phyloP scores from a whole-genome alignment of 1,139 yeast genomes.

The Meyerozyma sp. region DNA sequence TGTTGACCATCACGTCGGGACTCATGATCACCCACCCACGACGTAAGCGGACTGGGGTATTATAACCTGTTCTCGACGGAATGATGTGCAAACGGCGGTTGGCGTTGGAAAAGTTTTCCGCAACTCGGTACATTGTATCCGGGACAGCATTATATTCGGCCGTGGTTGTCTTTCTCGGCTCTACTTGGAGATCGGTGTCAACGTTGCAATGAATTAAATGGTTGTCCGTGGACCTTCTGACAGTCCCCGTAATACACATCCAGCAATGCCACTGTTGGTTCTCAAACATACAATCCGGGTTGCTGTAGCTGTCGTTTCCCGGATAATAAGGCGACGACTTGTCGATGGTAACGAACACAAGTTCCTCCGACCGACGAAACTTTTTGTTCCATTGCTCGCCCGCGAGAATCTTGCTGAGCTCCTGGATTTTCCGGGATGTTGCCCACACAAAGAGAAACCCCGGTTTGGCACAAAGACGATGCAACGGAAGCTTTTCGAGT shows the following conservation, averaged over 20 bases:
- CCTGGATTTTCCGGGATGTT: slow-evolving; percentile 63
- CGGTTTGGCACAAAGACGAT: slow-evolving; percentile 72
- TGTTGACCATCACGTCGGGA: slow-evolving; percentile 74
- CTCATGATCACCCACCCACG: slow-evolving; percentile 90
- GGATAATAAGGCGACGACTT: slow-evolving; percentile 60
- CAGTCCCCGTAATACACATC: slow-evolving; percentile 96
- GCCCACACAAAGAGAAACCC: slow-evolving; percentile 88
- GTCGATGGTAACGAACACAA: slow-evolving; percentile 62
- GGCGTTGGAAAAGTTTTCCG: slow-evolving; percentile 87
- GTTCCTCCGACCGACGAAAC: slow-evolving; percentile 84
- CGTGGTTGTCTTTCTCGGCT: slow-evolving; percentile 6
- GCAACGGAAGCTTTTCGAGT: slow-evolving; percentile 62
- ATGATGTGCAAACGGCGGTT: slow-evolving; percentile 79
- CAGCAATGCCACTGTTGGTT: slow-evolving; percentile 88
- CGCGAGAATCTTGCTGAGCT: slow-evolving; percentile 52
- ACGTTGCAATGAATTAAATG: slow-evolving; percentile 88
- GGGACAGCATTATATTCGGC: slow-evolving; percentile 48
- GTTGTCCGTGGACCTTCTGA: slow-evolving; percentile 75
- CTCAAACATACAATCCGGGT: slow-evolving; percentile 22
- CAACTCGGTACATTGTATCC: slow-evolving; percentile 67
- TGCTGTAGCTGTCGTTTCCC: slow-evolving; percentile 17
- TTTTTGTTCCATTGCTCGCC: slow-evolving; percentile 64
- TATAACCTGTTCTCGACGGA: slow-evolving; percentile 61
- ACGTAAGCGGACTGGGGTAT: slow-evolving; percentile 63
- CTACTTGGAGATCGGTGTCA: slow-evolving; percentile 75